These are phyloP conservation scores for Chlamydomonas reinhardtii DNA, from an alignment of 163 green algal genomes.

Conservation along the genomic window DNA sequence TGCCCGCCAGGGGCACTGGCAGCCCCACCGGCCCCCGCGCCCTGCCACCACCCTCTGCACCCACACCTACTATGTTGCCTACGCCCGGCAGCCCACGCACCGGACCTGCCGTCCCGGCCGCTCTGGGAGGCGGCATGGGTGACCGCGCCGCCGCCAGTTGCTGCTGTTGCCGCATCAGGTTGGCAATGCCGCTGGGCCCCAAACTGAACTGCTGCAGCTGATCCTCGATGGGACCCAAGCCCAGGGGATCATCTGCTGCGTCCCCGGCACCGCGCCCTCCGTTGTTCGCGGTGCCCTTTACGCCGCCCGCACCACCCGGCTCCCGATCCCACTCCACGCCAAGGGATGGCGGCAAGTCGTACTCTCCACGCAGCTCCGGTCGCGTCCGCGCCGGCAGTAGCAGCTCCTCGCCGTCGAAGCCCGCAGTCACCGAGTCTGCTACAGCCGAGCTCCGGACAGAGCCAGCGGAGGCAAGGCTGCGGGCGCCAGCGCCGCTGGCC, in stretches of 20 bases:
- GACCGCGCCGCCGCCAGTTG: too few species aligned
- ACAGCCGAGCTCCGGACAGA: too few species aligned
- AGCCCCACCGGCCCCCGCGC: not conserved
- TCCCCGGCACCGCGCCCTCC: not conserved
- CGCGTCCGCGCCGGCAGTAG: not conserved
- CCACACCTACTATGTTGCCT: not conserved
- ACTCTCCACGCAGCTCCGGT: not conserved
- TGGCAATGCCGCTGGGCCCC: slow-evolving; percentile 7
- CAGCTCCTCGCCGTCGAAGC: too few species aligned
- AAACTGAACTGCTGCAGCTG: slow-evolving; percentile 33
- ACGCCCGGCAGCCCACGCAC: not conserved
- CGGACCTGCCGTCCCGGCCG: too few species aligned
- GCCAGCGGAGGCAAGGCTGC: not conserved
- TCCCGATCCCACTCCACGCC: too few species aligned
- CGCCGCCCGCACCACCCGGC: not conserved
- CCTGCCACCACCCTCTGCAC: not conserved
- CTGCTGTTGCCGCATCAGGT: too few species aligned
- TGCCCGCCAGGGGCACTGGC: not conserved
- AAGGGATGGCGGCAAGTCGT: too few species aligned
- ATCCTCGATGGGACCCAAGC: slow-evolving; percentile 33
- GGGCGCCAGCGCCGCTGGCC: not conserved
- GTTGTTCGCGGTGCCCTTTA: not conserved
- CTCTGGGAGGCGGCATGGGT: too few species aligned
- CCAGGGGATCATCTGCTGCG: slow-evolving; percentile 27
- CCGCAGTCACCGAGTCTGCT: not conserved